Percentiles rank a stretch among this genome's conserved stretches.
phyloP scores from a whole-genome alignment of 2,329 filamentous ascomycete species.

The Aureobasidium uvarum region DNA sequence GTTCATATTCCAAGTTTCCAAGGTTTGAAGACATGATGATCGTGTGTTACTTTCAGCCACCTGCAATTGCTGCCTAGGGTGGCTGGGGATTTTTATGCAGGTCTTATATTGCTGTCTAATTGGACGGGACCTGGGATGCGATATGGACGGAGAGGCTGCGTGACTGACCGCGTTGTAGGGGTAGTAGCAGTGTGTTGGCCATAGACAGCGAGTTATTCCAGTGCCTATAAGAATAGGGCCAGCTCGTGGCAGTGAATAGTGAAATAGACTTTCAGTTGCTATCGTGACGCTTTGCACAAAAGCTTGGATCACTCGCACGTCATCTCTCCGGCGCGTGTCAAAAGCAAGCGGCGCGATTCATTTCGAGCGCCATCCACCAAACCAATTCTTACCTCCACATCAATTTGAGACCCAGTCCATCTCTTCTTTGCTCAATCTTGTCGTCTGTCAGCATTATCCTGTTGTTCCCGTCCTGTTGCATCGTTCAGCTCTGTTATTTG shows the following conservation, averaged over 20 bases:
- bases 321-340: not conserved
- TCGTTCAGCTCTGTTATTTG: not conserved
- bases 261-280: conserved; percentile 12
- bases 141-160: not conserved
- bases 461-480: not conserved
- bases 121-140: not conserved
- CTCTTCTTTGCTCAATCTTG: not conserved
- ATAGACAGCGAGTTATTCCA: not conserved
- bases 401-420: not conserved
- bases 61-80: conserved; percentile 5
- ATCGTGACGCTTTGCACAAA: not conserved
- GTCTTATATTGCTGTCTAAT: not conserved
- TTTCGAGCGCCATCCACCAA: conserved; percentile 1
- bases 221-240: not conserved
- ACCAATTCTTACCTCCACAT: conserved; percentile 18
- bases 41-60: conserved; percentile 16
- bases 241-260: not conserved
- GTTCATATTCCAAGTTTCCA: not conserved
- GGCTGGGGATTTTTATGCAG: conserved; percentile 14
- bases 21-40: not conserved
- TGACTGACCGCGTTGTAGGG: not conserved
- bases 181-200: not conserved
- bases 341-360: conserved; percentile 11
- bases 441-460: not conserved
- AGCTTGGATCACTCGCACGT: conserved; percentile 13